Conservation (phyloP, 495 filamentous ascomycete genomes). For the Neurospora pannonica region DNA sequence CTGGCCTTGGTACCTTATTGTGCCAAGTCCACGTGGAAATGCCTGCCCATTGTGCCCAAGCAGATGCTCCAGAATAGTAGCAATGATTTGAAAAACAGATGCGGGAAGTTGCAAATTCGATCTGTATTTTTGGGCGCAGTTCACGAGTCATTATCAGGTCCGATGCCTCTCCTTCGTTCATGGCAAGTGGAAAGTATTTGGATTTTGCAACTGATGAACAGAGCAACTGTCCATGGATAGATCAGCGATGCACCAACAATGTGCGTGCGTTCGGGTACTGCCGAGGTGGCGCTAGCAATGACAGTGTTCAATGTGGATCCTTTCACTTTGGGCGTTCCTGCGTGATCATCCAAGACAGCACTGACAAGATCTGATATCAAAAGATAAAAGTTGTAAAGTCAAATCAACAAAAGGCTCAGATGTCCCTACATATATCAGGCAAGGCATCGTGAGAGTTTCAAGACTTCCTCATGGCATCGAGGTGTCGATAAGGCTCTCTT, state of each 20-base stretch:
- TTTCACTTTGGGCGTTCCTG: neutral
- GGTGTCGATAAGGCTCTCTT: neutral
- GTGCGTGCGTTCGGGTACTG: neutral
- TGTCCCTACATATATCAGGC: neutral
- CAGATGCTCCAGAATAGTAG: neutral
- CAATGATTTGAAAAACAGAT: neutral
- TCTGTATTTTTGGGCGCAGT: neutral
- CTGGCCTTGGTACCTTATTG: neutral
- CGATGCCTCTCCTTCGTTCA: neutral
- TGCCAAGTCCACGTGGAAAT: neutral
- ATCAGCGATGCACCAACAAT: neutral
- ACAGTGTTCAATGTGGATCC: neutral
- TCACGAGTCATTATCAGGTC: neutral
- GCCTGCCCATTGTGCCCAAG: neutral
- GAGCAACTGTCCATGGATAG: neutral
- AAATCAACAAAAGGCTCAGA: neutral
- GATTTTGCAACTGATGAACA: neutral
- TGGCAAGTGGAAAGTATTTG: neutral
- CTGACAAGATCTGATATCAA: neutral
- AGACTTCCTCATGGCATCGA: neutral
- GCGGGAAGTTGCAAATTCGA: neutral
- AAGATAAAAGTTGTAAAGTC: neutral
- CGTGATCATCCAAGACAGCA: neutral
- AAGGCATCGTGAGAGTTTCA: neutral
- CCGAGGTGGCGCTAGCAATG: neutral